These are phyloP conservation scores for Vigna reflexopilosa DNA, from an alignment of 306 rosid genomes.

Conservation along the genomic window DNA sequence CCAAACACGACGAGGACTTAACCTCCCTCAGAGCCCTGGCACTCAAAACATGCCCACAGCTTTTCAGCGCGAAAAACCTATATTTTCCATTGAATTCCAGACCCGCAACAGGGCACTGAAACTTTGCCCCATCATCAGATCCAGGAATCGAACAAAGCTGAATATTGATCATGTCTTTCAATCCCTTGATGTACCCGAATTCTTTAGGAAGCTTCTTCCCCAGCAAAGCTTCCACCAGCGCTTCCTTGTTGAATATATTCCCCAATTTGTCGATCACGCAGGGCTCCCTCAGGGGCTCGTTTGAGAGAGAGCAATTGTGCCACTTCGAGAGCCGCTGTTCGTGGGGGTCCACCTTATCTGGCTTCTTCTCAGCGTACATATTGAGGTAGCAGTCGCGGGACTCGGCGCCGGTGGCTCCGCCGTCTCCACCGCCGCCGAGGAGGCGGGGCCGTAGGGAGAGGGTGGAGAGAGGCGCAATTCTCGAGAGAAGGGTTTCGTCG, in stretches of 20 bases:
- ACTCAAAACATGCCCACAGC: slow-evolving; percentile 94
- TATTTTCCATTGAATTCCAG: slow-evolving; percentile 87
- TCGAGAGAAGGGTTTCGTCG: slow-evolving; percentile 57
- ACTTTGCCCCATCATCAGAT: slow-evolving; percentile 50
- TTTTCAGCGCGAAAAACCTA: slow-evolving; percentile 73
- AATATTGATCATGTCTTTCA: slow-evolving; percentile 83
- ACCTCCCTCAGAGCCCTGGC: slow-evolving; percentile 89
- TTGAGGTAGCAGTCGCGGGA: slow-evolving; percentile 96
- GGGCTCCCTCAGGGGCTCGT: slow-evolving; percentile 87
- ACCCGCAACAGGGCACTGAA: slow-evolving; percentile 86
- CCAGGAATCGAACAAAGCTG: slow-evolving; percentile 61
- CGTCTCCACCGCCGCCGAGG: slow-evolving; percentile 90
- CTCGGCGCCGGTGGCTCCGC: slow-evolving; percentile 96
- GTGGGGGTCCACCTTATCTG: slow-evolving; percentile 86
- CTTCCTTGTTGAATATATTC: slow-evolving; percentile 81
- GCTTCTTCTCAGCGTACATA: slow-evolving; percentile 92
- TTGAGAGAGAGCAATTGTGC: slow-evolving; percentile 79
- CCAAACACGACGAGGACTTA: slow-evolving; percentile 70
- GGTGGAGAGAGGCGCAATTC: slow-evolving; percentile 65
- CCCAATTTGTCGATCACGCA: slow-evolving; percentile 88
- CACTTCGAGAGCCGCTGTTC: slow-evolving; percentile 92
- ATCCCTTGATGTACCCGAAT: slow-evolving; percentile 84
- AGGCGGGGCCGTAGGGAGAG: slow-evolving; percentile 63
- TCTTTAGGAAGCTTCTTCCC: slow-evolving; percentile 90
- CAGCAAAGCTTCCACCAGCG: slow-evolving; percentile 78